Base-by-base conservation (phyloP, 1,139 yeast species). In the Candida dubliniensis region DNA sequence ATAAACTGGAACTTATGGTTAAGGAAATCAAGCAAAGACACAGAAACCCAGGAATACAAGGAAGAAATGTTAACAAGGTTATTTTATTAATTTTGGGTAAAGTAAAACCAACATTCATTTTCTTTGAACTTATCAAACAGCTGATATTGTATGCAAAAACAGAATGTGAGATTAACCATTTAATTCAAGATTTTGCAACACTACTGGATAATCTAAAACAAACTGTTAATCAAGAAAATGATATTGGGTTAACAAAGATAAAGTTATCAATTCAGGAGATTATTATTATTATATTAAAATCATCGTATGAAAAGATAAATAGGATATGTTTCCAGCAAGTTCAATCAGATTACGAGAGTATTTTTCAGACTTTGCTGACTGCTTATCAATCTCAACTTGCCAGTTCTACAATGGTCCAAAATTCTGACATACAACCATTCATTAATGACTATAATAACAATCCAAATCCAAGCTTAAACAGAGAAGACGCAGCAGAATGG, bases 301-400 rank as follows among this genome's bases (percentile, higher is more conserved):
- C 27, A 2, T 40, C 39, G 5, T 36, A 27, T 23, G 37, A 39
- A 13, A 40, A 34, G 11, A 8, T 29, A n/a, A 32, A 40, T 13
- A 37, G 41, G 44, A 25, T 24, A 26, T 14, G 38, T 10, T 43
- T 33, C 31, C 32, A 29, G n/a, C 46, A 39, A 23, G 38, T 42
- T 12, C 39, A 36, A 18, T 13, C 31, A 12, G 45, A 45, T 30
- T 45, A 39, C 32, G 13, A 40, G 25, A 38, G 29, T 12, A 9
- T 45, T 9, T 45, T 38, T 30, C 42, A 14, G 4, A 23, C 32
- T 8, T 10, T n/a, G 7, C 8, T 10, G 14, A 10, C 12, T n/a
- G 32, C n/a, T 11, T 12, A 30, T 10, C 14, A 30, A n/a, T 10
- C 12, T 3, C 32, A 30, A 30, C 13, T n/a, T 13, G n/a, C 14